Conservation (phyloP, 352 stramenopile species). For the Saprolegnia parasitica region DNA sequence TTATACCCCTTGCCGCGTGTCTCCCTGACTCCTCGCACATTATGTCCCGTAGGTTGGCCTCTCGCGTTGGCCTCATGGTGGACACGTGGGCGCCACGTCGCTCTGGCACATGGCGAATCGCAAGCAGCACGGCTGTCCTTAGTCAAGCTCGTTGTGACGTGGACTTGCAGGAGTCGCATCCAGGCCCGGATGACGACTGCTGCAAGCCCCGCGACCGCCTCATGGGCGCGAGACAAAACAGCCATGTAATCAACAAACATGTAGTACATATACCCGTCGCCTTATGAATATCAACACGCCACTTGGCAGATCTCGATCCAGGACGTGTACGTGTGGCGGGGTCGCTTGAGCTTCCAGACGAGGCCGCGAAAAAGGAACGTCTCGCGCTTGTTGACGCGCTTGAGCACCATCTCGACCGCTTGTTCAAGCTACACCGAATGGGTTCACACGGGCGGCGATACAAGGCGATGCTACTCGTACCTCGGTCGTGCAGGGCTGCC, state of each 20-base stretch:
- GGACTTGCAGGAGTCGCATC: too few species aligned
- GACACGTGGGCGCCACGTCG: too few species aligned
- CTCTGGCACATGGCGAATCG: too few species aligned
- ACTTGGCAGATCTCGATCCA: constrained; percentile 75
- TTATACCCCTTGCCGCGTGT: background rate
- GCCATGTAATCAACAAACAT: too few species aligned
- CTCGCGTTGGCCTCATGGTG: too few species aligned
- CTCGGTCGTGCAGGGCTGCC: constrained; percentile 63
- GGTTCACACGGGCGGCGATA: background rate
- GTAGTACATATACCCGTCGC: too few species aligned
- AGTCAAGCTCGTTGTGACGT: too few species aligned
- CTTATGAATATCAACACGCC: constrained; percentile 20
- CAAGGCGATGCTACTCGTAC: constrained; percentile 31
- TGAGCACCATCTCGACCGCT: constrained; percentile 58
- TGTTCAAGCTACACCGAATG: constrained; percentile 42
- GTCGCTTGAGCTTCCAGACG: constrained; percentile 52
- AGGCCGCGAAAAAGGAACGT: constrained; percentile 66
- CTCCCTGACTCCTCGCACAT: background rate
- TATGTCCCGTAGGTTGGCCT: too few species aligned
- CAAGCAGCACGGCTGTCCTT: too few species aligned
- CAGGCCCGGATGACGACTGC: too few species aligned
- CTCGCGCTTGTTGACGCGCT: constrained; percentile 59
- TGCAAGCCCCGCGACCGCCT: too few species aligned
- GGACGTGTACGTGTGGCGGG: constrained; percentile 42
- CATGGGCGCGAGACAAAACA: too few species aligned